Base-by-base conservation (phyloP, 1,284 basidiomycete genomes). In the Sanghuangporus sanghuang region DNA sequence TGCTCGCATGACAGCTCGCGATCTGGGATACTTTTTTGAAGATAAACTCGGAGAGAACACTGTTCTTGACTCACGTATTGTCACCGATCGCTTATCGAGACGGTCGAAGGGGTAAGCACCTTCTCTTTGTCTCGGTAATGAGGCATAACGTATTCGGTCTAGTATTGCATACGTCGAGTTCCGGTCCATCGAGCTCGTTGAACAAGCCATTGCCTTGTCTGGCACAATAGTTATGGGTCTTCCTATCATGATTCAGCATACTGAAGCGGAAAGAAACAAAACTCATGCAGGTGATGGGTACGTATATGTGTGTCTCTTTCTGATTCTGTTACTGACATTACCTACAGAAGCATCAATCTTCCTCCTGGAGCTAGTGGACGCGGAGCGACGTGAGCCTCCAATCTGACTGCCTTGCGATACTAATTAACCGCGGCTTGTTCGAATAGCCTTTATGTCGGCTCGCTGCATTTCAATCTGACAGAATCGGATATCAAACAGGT, bases 21-120 rank as follows among this genome's bases (percentile, higher is more conserved):
- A 99, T 80, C 81, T 99, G 74, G 95, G 95, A 67, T 93, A 96
- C 77, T 99, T 99, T 81, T 98, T 99, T 74, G 96, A 98, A 81
- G 93, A 97, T 74, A 95, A 94, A 75, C 83, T 98, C 39, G 95
- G 95, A 32, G 91, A 93, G 76, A 89, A 89, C 50, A 86, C 92
- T 35, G 96, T 99, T 3, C 87, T 95, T 79, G 96, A 98, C 71
- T 94, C 96, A 18, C 83, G 95, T 66, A 94, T 99, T 71, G 95
- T 98, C 49, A 96, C 93, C 11, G 96, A 99, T 74, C 84, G 94
- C 67, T 80, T 96, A 59, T 96, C 95, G 14, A 86, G 95, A 69
- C 87, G 96, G 60, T 97, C 95, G 36, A 98, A 98, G 77, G 96
- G 96, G 96, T 97, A 67, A 73, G 86, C 68, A 21, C 7, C 14